Evolutionary conservation across 2,329 filamentous ascomycete genomes (phyloP), one percentile per base, ranked within the genome.

Genomic region (Aaosphaeria pasadenensis): DNA sequence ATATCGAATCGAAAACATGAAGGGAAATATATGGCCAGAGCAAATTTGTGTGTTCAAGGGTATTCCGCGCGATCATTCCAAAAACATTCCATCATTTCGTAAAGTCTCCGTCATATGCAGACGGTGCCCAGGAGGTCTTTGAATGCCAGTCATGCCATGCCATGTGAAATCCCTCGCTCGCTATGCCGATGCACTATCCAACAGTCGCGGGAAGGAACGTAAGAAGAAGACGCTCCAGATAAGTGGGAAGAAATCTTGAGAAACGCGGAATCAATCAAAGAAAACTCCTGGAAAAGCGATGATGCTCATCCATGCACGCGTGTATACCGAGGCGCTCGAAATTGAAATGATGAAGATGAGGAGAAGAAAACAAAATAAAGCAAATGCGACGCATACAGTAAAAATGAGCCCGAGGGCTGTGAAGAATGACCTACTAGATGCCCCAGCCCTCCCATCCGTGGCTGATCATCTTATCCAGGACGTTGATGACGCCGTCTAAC

Each of bases 171-270:
- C 17, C 17, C 33, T n/a, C n/a, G 13, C 48, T 50, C 50, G 57
- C 55, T 53, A 62, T 63, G 60, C 57, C 54, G 57, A 60, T 59
- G 58, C 58, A 54, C 56, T 59, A 60, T 61, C 57, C 56, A 60
- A 60, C 55, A 58, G 47, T 53, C 41, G 55, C 53, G 50, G 44
- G 45, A 42, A 54, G 30, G 43, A 40, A 43, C 39, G 46, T 46
- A 51, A 42, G 33, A 52, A 47, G 49, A 47, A 41, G 43, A 31
- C 45, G 42, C 43, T 40, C 7, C 33, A 43, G 39, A 30, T 41
- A 29, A 48, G 39, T 39, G 36, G 24, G 47, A 30, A 43, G n/a
- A 39, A 36, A 36, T 36, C 33, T 36, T 36, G 33, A 36, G 33
- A 36, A 36, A 36, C 33, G n/a, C 49, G 9, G 32, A 41, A 48